Percentiles rank a stretch among this genome's conserved stretches.
phyloP scores from a whole-genome alignment of 2,329 filamentous ascomycete genomes.

The Myriangium duriaei region DNA sequence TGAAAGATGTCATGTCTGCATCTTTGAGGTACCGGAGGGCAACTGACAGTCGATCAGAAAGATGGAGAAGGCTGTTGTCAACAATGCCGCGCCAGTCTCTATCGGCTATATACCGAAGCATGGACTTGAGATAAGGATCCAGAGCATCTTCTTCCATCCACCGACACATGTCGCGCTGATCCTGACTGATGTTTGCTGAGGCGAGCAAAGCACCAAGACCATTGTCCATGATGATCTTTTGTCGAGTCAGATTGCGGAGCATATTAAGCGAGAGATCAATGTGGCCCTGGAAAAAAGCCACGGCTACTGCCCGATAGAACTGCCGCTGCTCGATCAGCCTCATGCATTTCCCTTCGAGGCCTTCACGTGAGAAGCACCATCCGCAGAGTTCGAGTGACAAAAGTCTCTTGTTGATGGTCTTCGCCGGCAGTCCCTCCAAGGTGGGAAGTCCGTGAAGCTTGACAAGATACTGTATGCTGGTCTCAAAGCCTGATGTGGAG shows the following conservation, averaged over 20 bases:
- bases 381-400: slow-evolving; percentile 63
- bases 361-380: slow-evolving; percentile 50
- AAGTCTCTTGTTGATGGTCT: slow-evolving; percentile 57
- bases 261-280: slow-evolving; percentile 56
- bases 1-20: slow-evolving; percentile 30
- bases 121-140: slow-evolving; percentile 67
- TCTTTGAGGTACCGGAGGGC: slow-evolving; percentile 60
- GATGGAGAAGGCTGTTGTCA: slow-evolving; percentile 51
- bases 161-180: slow-evolving; percentile 48
- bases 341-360: slow-evolving; percentile 36
- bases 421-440: slow-evolving; percentile 52
- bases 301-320: slow-evolving; percentile 66
- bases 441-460: slow-evolving; percentile 48
- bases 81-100: slow-evolving; percentile 60
- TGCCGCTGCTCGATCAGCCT: slow-evolving; percentile 39
- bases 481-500: slow-evolving; percentile 17
- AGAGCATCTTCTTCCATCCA: slow-evolving; percentile 54
- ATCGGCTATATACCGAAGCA: slow-evolving; percentile 64
- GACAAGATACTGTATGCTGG: slow-evolving; percentile 49
- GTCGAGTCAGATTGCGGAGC: slow-evolving; percentile 54
- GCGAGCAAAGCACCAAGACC: slow-evolving; percentile 37
- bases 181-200: slow-evolving; percentile 38
- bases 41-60: slow-evolving; percentile 62
- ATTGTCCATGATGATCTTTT: slow-evolving; percentile 50
- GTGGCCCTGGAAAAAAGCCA: slow-evolving; percentile 62